Base-by-base conservation (phyloP, 148 eudicot genomes). In the Salicornia ramosissima region DNA sequence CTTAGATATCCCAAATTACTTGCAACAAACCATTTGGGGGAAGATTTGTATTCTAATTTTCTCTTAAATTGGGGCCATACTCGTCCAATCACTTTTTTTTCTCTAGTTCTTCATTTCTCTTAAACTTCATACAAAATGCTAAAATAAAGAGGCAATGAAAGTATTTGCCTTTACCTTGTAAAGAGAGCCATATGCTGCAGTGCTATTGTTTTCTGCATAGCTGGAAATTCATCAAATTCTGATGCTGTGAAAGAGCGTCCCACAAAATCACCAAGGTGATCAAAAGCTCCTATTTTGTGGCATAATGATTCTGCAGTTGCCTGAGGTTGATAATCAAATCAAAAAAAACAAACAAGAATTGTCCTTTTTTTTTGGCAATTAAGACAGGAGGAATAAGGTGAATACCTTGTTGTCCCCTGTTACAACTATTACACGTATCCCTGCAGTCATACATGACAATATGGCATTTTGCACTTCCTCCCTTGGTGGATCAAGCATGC, bases 401-500 rank as follows among this genome's bases (percentile, higher is more conserved):
- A 53, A 63, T 80, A 91, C 99, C 99, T 94, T 91, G 86, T 94
- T 94, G 85, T 94, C 99, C 55, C 99, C 99, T 15, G 99, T 94
- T 57, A 94, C 99, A 67, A 94, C 91, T 80, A 94, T 87, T 51
- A 94, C 97, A 56, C 99, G 97, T 80, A 94, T 91, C 74, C 99
- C 97, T 70, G 99, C 99, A 45, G 89, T 91, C 91, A 89, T 89
- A 80, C 99, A 94, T 4, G 99, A 85, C 71, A 86, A 75, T 49
- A 94, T 87, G 29, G 99, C 99, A 73, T 91, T 82, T 70, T 83
- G 82, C 59, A 89, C 99, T 80, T 91, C 99, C 69, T 86, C 93
- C 80, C 99, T 84, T 66, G 99, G 97, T 57, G 99, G 99, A 84
- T 94, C 99, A 82, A 94, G 96, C 99, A 94, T 94, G 68, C 99